Conservation (phyloP, 345 rosid genomes). For the Garcia nutans region DNA sequence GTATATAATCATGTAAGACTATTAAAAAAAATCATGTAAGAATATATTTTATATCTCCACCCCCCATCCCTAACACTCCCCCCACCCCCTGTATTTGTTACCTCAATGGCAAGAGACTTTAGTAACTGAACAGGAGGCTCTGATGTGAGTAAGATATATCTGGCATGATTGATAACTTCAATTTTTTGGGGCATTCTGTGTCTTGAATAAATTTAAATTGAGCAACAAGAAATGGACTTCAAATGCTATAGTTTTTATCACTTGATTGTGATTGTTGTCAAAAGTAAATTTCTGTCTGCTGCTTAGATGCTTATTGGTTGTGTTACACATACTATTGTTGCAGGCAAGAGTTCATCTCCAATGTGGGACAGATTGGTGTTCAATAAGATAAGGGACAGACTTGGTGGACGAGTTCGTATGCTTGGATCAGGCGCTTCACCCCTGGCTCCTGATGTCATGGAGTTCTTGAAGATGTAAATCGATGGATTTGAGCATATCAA, state of each 20-base stretch:
- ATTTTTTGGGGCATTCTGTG: background rate
- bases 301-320: background rate
- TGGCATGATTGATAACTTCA: background rate
- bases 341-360: slow-evolving; percentile 92
- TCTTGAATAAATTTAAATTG: background rate
- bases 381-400: slow-evolving; percentile 84
- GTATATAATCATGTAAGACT: too few relatives aligned
- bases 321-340: background rate
- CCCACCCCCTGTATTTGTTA: too few relatives aligned
- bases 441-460: slow-evolving; percentile 93
- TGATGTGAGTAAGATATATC: background rate
- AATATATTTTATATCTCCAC: too few relatives aligned
- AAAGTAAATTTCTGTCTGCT: background rate
- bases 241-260: background rate
- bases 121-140: background rate
- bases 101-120: background rate
- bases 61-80: too few relatives aligned
- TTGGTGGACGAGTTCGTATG: slow-evolving; percentile 89
- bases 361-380: slow-evolving; percentile 98
- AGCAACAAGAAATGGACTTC: background rate
- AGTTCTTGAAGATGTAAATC: slow-evolving; percentile 84
- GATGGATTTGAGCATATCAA: slow-evolving; percentile 13
- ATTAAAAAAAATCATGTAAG: too few relatives aligned
- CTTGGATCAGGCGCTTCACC: slow-evolving; percentile 94
- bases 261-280: background rate